Evolutionary conservation across 768 basidiomycete species (phyloP).

Genomic region (Mycena leptocephala): DNA sequence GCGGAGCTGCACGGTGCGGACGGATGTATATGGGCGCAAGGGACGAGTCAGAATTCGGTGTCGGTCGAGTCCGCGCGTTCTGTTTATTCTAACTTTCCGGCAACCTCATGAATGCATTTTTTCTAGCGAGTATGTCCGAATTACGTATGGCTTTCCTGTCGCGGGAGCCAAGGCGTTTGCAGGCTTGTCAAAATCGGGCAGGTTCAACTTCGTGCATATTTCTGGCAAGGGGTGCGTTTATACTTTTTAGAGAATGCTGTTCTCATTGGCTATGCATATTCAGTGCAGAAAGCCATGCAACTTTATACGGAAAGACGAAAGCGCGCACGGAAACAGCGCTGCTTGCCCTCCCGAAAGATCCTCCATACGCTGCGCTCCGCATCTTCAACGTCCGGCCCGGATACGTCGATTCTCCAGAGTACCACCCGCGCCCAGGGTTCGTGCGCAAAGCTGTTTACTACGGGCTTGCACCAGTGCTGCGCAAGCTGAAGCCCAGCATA

Average conservation of each 20-base stretch:
- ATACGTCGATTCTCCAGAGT: conserved; percentile 1
- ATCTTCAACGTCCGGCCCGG: conserved; percentile 14
- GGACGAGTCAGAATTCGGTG: conserved; percentile 1
- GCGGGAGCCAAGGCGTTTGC: neutral
- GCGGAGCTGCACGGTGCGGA: neutral
- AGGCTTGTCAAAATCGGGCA: neutral
- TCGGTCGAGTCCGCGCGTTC: neutral
- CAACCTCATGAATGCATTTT: neutral
- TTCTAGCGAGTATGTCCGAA: neutral
- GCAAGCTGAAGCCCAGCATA: neutral
- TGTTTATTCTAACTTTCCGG: neutral
- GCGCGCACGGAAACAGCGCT: conserved; percentile 1
- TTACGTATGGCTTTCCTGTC: neutral
- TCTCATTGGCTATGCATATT: neutral
- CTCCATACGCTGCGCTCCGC: neutral
- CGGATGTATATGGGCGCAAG: conserved; percentile 18
- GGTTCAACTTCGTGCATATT: neutral
- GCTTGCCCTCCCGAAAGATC: neutral
- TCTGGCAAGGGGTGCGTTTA: neutral
- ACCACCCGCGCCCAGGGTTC: neutral
- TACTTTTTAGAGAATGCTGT: too few species aligned
- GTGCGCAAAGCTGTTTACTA: neutral
- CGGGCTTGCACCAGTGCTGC: conserved; percentile 1
- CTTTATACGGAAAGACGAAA: neutral
- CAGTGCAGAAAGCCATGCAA: neutral